phyloP scores from a whole-genome alignment of 2,329 filamentous ascomycete species.

The Clarireedia homoeocarpa region DNA sequence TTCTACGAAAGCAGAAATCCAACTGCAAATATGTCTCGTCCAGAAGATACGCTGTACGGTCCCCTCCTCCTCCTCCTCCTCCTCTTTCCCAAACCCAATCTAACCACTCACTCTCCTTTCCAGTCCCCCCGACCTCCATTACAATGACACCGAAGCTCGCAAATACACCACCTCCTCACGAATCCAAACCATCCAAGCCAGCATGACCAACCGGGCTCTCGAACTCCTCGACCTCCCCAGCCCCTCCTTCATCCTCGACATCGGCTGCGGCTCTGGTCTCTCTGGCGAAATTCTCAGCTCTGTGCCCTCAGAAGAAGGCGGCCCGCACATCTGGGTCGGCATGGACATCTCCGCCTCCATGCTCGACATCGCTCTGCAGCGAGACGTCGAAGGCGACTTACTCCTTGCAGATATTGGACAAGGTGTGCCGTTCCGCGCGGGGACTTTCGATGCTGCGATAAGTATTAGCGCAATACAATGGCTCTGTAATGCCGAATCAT shows the following conservation, averaged over 20 bases:
- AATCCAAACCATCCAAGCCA: constrained; percentile 89
- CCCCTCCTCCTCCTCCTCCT: constrained; percentile 7
- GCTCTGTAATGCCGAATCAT: constrained; percentile 92
- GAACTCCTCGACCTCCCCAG: constrained; percentile 74
- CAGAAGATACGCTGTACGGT: constrained; percentile 83
- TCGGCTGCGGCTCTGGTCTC: constrained; percentile 93
- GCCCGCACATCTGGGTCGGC: constrained; percentile 91
- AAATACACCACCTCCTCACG: constrained; percentile 97
- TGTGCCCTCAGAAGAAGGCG: constrained; percentile 60
- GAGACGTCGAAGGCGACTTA: constrained; percentile 90
- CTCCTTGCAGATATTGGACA: constrained; percentile 92
- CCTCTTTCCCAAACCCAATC: constrained; percentile 11
- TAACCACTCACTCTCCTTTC: neutral
- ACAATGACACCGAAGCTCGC: constrained; percentile 88
- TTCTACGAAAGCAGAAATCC: neutral
- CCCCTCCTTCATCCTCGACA: constrained; percentile 85
- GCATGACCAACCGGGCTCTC: constrained; percentile 90
- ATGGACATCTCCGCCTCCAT: constrained; percentile 95
- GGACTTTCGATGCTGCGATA: constrained; percentile 90
- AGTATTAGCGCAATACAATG: constrained; percentile 96
- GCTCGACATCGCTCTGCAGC: constrained; percentile 87
- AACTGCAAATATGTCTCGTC: constrained; percentile 75
- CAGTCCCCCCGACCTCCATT: constrained; percentile 92
- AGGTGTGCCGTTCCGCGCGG: constrained; percentile 86
- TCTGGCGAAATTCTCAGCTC: constrained; percentile 87